Conservation (phyloP, 768 basidiomycete species). For the Cubamyces lactineus region DNA sequence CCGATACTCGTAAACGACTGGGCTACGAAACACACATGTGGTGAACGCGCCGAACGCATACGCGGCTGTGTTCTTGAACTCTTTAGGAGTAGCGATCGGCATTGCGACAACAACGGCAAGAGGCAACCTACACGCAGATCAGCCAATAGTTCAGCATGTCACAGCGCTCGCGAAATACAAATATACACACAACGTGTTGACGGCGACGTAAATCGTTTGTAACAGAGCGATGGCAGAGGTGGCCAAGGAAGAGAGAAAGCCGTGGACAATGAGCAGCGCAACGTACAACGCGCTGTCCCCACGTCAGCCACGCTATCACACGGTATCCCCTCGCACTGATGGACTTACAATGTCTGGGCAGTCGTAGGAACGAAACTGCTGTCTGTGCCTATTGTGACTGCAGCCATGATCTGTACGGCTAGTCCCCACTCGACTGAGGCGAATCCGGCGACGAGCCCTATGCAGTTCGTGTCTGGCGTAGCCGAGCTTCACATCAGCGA, state of each 20-base stretch:
- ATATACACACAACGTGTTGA: slow-evolving; percentile 40
- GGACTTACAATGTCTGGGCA: slow-evolving; percentile 32
- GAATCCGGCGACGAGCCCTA: slow-evolving; percentile 39
- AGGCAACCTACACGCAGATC: slow-evolving; percentile 25
- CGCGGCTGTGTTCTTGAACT: slow-evolving; percentile 59
- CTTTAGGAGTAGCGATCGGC: slow-evolving; percentile 61
- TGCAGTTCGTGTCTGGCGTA: slow-evolving; percentile 39
- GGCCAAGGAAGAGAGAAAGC: slow-evolving; percentile 37
- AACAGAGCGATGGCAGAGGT: slow-evolving; percentile 39
- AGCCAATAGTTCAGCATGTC: too few species aligned
- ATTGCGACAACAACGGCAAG: slow-evolving; percentile 49
- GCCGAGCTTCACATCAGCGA: too few species aligned
- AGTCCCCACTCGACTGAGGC: slow-evolving; percentile 44
- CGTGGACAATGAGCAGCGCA: slow-evolving; percentile 38
- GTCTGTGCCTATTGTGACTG: slow-evolving; percentile 38
- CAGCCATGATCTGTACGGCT: slow-evolving; percentile 43
- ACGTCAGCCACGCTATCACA: not conserved
- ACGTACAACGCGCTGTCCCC: slow-evolving; percentile 37
- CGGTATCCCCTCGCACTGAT: not conserved
- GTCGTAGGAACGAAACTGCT: slow-evolving; percentile 32
- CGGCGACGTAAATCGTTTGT: slow-evolving; percentile 39
- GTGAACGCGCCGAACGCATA: slow-evolving; percentile 66
- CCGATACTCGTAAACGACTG: too few species aligned
- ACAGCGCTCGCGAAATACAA: not conserved
- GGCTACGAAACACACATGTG: slow-evolving; percentile 47